phyloP scores from a whole-genome alignment of 192 early-diverging fungal species.

The Thamnidium elegans region DNA sequence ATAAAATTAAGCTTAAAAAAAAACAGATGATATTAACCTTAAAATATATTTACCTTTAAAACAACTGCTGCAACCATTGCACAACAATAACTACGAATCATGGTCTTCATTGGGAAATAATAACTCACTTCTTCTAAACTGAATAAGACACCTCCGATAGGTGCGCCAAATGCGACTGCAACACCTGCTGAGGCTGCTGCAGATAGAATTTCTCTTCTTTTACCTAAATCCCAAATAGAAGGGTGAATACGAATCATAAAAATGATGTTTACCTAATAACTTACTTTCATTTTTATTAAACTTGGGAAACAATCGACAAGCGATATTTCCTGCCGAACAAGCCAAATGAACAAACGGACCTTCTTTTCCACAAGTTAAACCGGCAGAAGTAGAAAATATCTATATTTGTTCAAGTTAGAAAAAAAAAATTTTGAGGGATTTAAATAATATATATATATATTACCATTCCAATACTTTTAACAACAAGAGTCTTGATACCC shows the following conservation, averaged over 20 bases:
- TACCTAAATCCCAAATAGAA: slow-evolving; percentile 48
- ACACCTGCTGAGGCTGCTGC: slow-evolving; percentile 92
- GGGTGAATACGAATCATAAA: too few species aligned
- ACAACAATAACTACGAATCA: slow-evolving; percentile 94
- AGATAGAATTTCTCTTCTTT: slow-evolving; percentile 90
- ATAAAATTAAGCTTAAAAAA: slow-evolving; percentile 12
- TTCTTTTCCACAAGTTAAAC: slow-evolving; percentile 87
- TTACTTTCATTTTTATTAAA: slow-evolving; percentile 85
- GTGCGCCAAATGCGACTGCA: slow-evolving; percentile 93
- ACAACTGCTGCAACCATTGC: slow-evolving; percentile 86
- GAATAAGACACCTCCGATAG: slow-evolving; percentile 94
- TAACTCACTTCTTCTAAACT: slow-evolving; percentile 91
- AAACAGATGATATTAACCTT: not conserved
- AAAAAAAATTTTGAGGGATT: too few species aligned
- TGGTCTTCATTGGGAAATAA: slow-evolving; percentile 91
- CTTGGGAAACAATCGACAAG: slow-evolving; percentile 84
- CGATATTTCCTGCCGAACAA: slow-evolving; percentile 85
- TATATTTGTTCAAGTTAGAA: slow-evolving; percentile 21
- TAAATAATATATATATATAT: slow-evolving; percentile 5
- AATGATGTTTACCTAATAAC: too few species aligned
- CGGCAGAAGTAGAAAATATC: slow-evolving; percentile 78
- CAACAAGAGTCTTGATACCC: slow-evolving; percentile 83
- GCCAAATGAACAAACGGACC: slow-evolving; percentile 94
- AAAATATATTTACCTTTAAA: slow-evolving; percentile 60
- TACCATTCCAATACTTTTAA: slow-evolving; percentile 89